These are phyloP conservation scores for Purpureocillium lavendulum DNA, from an alignment of 2,329 filamentous ascomycete species.

Conservation along the genomic window DNA sequence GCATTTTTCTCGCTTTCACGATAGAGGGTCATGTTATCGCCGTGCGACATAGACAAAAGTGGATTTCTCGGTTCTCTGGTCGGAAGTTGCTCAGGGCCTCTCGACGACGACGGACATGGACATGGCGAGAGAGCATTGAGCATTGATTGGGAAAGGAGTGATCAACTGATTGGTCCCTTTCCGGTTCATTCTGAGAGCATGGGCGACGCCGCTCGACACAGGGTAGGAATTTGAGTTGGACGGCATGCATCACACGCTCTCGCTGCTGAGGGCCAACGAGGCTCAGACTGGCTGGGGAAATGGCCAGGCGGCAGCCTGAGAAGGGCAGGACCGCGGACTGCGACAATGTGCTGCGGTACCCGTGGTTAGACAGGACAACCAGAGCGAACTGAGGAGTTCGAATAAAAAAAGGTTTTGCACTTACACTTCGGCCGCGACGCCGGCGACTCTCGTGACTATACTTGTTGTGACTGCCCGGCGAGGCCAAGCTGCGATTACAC, in stretches of 20 bases:
- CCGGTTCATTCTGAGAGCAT: slow-evolving; percentile 26
- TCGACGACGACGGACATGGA: slow-evolving; percentile 8
- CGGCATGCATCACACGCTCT: slow-evolving; percentile 19
- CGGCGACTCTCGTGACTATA: too few species aligned
- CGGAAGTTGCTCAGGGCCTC: slow-evolving; percentile 26
- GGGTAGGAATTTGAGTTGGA: slow-evolving; percentile 27
- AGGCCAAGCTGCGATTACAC: too few species aligned
- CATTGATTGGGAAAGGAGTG: slow-evolving; percentile 22
- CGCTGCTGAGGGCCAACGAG: slow-evolving; percentile 13
- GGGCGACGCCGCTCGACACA: slow-evolving; percentile 28
- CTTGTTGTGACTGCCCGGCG: too few species aligned
- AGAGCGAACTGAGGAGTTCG: slow-evolving; percentile 33
- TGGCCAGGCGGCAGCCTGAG: slow-evolving; percentile 5
- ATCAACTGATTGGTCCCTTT: slow-evolving; percentile 24
- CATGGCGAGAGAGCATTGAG: slow-evolving; percentile 21
- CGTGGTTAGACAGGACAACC: slow-evolving; percentile 18
- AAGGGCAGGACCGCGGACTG: slow-evolving; percentile 5
- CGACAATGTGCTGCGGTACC: slow-evolving; percentile 8
- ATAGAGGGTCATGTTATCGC: slow-evolving; percentile 37
- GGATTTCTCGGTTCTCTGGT: slow-evolving; percentile 56
- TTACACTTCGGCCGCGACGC: too few species aligned
- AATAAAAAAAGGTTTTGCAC: slow-evolving; percentile 23
- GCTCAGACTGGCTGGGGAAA: slow-evolving; percentile 22
- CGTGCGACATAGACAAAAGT: slow-evolving; percentile 54
- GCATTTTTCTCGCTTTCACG: slow-evolving; percentile 32